A percentile compares a stretch with the other conserved stretches of the same genome.
phyloP scores from a whole-genome alignment of 805 yeast genomes.

The Nakazawaea peltata region DNA sequence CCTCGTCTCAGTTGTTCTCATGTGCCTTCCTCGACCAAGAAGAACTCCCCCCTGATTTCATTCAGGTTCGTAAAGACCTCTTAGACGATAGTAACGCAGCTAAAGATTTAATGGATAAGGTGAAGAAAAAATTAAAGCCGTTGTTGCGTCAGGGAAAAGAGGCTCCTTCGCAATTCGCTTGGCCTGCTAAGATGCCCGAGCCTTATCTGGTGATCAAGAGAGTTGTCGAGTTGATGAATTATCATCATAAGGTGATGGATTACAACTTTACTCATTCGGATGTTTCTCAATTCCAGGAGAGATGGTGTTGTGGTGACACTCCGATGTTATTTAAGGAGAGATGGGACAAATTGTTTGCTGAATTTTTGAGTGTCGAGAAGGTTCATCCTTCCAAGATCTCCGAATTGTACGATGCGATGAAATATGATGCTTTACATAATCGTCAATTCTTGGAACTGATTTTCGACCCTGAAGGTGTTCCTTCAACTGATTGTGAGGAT shows the following conservation, averaged over 20 bases:
- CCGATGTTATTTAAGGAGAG: slow-evolving; percentile 85
- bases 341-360: slow-evolving; percentile 94
- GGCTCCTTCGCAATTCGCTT: slow-evolving; percentile 95
- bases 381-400: slow-evolving; percentile 97
- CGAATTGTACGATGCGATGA: slow-evolving; percentile 96
- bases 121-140: slow-evolving; percentile 92
- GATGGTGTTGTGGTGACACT: slow-evolving; percentile 98
- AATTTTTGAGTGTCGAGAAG: slow-evolving; percentile 86
- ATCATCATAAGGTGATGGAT: slow-evolving; percentile 77
- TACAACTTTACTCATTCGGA: slow-evolving; percentile 65
- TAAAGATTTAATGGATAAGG: slow-evolving; percentile 94
- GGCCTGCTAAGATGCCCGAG: slow-evolving; percentile 98
- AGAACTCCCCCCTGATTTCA: slow-evolving; percentile 66
- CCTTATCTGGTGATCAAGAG: slow-evolving; percentile 91
- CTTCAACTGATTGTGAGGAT: slow-evolving; percentile 31
- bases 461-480: slow-evolving; percentile 49
- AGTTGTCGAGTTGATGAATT: slow-evolving; percentile 92
- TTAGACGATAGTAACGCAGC: slow-evolving; percentile 98
- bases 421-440: slow-evolving; percentile 94
- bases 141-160: slow-evolving; percentile 90
- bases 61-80: slow-evolving; percentile 80
- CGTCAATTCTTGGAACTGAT: slow-evolving; percentile 80
- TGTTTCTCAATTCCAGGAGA: slow-evolving; percentile 57
- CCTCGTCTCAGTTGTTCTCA: slow-evolving; percentile 82
- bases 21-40: slow-evolving; percentile 67